Base-by-base conservation (phyloP, 2,329 filamentous ascomycete species). In the Fusarium devonianum region DNA sequence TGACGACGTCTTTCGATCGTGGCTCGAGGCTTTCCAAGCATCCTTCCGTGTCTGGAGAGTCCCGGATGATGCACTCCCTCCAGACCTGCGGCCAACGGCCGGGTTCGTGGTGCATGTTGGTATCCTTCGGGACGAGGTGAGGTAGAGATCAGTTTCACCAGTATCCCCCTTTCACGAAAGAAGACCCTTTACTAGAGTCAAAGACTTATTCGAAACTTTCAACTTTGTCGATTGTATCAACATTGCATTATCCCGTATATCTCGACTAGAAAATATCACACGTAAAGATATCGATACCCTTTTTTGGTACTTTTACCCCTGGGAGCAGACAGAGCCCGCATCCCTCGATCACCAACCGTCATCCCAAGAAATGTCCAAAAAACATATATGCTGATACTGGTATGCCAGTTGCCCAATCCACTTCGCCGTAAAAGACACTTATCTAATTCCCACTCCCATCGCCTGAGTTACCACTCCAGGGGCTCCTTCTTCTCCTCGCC, bases 41-140 rank as follows among this genome's bases (percentile, higher is more conserved):
- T 68, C 71, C 7, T 97, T 97, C 65, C 77, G 78, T 9, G 84
- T 88, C 7, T 97, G 92, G 90, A 81, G 89, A 48, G 71, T 96
- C 5, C 84, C 85, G 0, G 86, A 91, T 65, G 73, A 77, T 25
- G 70, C 82, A 25, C 66, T 95, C 38, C 81, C 79, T 1, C 69
- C 75, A 11, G 82, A 77, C 1, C 69, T 96, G 59, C 78, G 76
- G 47, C 78, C 83, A 6, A 81, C 81, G 12, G 84, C 83, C 16
- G 92, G 92, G 5, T 96, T 95, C 73, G 85, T 90, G 21, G 83
- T 97, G 7, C 92, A 97, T 74, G 63, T 95, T 14, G 88, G 91
- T 10, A 69, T 92, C 16, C 71, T 92, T 53, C 78, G 74, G 33
- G 58, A 62, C 12, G 51, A 57, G 29, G n/a, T 50, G 29, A 36